These are phyloP conservation scores for Citeromyces siamensis DNA, from an alignment of 1,139 yeast genomes.

Conservation along the genomic window DNA sequence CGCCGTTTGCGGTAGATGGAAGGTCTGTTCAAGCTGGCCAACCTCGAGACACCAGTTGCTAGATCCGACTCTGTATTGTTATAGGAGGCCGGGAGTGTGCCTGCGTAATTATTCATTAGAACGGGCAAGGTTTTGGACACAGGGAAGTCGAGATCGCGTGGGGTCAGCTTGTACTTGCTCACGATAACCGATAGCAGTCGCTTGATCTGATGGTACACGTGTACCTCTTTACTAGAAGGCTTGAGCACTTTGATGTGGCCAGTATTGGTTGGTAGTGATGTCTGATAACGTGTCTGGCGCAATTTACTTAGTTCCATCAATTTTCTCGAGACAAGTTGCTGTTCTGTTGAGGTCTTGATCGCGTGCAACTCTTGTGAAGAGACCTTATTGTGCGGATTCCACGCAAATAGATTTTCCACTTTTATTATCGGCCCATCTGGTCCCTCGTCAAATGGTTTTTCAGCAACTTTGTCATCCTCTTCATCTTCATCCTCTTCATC, in stretches of 20 bases:
- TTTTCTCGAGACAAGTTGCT: constrained; percentile 41
- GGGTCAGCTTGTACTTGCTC: constrained; percentile 14
- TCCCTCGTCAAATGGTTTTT: constrained; percentile 4
- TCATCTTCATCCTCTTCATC: constrained; percentile 7
- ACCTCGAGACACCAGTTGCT: not conserved
- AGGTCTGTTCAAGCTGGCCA: not conserved
- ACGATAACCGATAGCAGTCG: constrained; percentile 35
- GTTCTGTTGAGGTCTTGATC: constrained; percentile 30
- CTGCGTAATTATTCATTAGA: constrained; percentile 60
- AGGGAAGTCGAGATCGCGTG: constrained; percentile 16
- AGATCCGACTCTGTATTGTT: not conserved
- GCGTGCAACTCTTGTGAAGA: constrained; percentile 41
- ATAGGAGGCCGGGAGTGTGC: constrained; percentile 63
- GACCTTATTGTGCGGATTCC: constrained; percentile 40
- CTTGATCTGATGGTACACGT: constrained; percentile 35
- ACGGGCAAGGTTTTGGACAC: constrained; percentile 48
- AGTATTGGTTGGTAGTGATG: constrained; percentile 14
- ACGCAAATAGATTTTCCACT: constrained; percentile 33
- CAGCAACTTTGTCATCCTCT: constrained; percentile 7
- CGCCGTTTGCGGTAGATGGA: not conserved
- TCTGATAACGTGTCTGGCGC: constrained; percentile 42
- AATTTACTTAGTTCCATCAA: constrained; percentile 47
- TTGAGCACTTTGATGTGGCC: constrained; percentile 10
- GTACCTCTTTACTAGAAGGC: constrained; percentile 33
- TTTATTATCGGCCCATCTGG: constrained; percentile 19